Evolutionary conservation across 768 basidiomycete genomes (phyloP).

Genomic region (Myochromella boudieri): DNA sequence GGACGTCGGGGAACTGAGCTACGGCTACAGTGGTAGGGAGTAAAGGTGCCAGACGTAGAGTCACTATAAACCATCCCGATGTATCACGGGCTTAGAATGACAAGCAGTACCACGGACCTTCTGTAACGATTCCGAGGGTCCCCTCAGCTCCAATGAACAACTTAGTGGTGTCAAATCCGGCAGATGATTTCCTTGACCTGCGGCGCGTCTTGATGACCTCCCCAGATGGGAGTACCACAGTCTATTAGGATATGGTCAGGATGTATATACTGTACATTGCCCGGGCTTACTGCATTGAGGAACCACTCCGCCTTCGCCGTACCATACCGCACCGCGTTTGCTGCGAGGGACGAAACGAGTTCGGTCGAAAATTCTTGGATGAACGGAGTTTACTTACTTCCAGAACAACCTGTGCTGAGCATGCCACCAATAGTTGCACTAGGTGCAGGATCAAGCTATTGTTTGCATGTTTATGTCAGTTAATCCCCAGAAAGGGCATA

Average conservation of each 20-base stretch:
- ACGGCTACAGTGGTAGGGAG: constrained; percentile 83
- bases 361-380: background rate
- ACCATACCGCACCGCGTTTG: constrained; percentile 83
- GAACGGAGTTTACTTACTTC: constrained; percentile 48
- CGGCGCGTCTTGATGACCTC: constrained; percentile 88
- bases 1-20: constrained; percentile 77
- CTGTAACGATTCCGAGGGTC: constrained; percentile 87
- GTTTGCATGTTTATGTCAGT: background rate
- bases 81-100: no score
- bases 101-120: constrained; percentile 52
- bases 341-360: constrained; percentile 28
- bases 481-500: constrained; percentile 15
- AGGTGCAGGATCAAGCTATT: constrained; percentile 73
- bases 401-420: constrained; percentile 84
- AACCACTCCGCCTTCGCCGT: constrained; percentile 93
- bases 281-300: constrained; percentile 62
- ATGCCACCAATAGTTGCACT: constrained; percentile 85
- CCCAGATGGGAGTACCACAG: constrained; percentile 85
- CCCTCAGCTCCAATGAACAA: constrained; percentile 82
- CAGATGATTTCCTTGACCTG: constrained; percentile 79
- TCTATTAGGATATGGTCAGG: constrained; percentile 41
- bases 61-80: constrained; percentile 60
- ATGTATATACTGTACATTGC: background rate
- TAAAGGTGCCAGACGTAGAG: constrained; percentile 77
- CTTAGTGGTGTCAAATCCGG: constrained; percentile 85